These are phyloP conservation scores for Sphaerosporella brunnea DNA, from an alignment of 495 filamentous ascomycete genomes.

Conservation along the genomic window DNA sequence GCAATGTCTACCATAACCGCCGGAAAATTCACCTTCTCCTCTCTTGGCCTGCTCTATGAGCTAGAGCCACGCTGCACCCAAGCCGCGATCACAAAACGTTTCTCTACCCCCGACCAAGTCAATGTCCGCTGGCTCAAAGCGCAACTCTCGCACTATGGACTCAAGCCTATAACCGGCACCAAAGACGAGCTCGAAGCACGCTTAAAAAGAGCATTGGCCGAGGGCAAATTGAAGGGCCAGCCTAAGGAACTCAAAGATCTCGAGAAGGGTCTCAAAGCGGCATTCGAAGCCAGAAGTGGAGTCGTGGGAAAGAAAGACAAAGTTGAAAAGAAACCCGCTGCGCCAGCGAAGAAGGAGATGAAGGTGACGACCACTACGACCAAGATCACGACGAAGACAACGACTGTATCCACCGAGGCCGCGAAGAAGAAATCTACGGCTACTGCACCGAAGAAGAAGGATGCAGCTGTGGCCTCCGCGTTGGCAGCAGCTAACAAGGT, in stretches of 20 bases:
- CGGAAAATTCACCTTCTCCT: background rate
- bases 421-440: background rate
- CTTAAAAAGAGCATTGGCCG: background rate
- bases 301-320: background rate
- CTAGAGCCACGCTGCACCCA: background rate
- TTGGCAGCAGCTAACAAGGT: background rate
- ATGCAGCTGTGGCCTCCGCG: background rate
- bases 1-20: background rate
- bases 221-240: background rate
- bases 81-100: background rate
- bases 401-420: background rate
- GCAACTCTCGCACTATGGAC: background rate
- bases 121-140: slow-evolving; percentile 1
- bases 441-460: background rate
- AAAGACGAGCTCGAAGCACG: background rate
- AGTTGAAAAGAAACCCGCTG: background rate
- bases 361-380: background rate
- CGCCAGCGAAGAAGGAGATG: background rate
- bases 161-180: background rate
- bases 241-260: background rate
- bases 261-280: background rate
- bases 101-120: background rate
- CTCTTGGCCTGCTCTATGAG: background rate
- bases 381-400: background rate
- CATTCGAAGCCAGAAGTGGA: background rate